Percentiles rank a stretch among this genome's conserved stretches.
phyloP scores from a whole-genome alignment of 352 stramenopile genomes.

The Pythium utonaiense region DNA sequence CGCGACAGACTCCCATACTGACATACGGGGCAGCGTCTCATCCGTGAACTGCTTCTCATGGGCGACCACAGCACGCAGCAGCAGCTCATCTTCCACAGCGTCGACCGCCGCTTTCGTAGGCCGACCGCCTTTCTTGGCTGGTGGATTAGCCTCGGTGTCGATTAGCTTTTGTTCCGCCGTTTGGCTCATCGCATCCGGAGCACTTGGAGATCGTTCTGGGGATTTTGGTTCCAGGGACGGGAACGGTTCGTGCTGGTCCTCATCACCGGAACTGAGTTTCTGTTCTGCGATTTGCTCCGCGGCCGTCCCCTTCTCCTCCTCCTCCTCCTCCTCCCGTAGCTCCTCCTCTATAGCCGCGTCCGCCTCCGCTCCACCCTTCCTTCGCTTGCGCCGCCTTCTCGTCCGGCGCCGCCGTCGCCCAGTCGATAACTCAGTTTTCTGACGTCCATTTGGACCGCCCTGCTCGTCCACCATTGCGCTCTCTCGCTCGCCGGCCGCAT shows the following conservation, averaged over 20 bases:
- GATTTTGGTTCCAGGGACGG: neutral
- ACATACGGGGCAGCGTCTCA: neutral
- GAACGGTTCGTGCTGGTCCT: neutral
- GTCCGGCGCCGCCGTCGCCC: neutral
- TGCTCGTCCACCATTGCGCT: neutral
- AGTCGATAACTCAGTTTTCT: neutral
- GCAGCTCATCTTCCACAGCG: neutral
- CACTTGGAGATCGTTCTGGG: neutral
- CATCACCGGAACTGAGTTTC: neutral
- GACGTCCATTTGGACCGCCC: neutral
- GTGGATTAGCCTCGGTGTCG: neutral
- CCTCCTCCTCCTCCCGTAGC: neutral
- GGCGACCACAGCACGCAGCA: neutral
- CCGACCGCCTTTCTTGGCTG: neutral
- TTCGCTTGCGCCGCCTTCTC: neutral
- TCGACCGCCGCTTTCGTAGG: neutral
- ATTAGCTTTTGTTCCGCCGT: neutral
- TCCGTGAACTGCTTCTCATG: neutral
- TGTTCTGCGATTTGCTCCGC: neutral
- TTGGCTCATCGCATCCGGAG: neutral
- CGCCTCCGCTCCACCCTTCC: neutral
- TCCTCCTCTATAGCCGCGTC: neutral
- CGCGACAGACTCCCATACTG: neutral
- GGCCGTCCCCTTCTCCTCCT: neutral
- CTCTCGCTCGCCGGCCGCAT: neutral